Evolutionary conservation across 257 asterid species (phyloP).

Genomic region (Solanum gracilifrons): DNA sequence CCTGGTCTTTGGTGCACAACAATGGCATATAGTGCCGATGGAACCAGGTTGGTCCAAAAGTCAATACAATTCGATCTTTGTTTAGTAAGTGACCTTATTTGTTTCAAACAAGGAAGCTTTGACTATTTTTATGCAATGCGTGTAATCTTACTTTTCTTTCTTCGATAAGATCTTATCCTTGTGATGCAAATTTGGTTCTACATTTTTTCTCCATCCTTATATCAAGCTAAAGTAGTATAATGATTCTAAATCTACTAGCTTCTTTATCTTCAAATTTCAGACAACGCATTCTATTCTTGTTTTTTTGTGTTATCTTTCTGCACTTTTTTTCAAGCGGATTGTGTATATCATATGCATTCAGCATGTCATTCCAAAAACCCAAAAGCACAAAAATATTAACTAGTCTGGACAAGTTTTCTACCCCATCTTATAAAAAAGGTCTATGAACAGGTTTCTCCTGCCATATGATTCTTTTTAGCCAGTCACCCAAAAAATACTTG

Average conservation of each 20-base stretch:
- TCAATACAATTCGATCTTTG: constrained; percentile 5
- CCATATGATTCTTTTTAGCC: background rate
- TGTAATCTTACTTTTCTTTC: background rate
- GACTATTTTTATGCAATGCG: background rate
- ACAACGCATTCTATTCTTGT: background rate
- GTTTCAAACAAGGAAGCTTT: background rate
- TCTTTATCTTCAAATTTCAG: background rate
- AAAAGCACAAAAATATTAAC: background rate
- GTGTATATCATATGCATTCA: background rate
- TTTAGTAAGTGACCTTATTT: background rate
- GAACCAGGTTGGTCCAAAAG: constrained; percentile 55
- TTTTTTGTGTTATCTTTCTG: background rate
- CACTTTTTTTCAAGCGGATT: background rate
- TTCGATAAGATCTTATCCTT: background rate
- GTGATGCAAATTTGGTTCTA: background rate
- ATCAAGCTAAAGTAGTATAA: background rate
- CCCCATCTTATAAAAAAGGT: background rate
- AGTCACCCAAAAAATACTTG: background rate
- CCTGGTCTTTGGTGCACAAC: constrained; percentile 98
- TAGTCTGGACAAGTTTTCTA: background rate
- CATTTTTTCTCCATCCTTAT: background rate
- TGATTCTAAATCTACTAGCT: background rate
- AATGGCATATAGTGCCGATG: constrained; percentile 97
- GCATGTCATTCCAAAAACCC: background rate
- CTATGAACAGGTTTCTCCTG: background rate